Percentiles rank a stretch among this genome's conserved stretches.
phyloP scores from a whole-genome alignment of 2,329 filamentous ascomycete species.

The Fusarium chuoi region DNA sequence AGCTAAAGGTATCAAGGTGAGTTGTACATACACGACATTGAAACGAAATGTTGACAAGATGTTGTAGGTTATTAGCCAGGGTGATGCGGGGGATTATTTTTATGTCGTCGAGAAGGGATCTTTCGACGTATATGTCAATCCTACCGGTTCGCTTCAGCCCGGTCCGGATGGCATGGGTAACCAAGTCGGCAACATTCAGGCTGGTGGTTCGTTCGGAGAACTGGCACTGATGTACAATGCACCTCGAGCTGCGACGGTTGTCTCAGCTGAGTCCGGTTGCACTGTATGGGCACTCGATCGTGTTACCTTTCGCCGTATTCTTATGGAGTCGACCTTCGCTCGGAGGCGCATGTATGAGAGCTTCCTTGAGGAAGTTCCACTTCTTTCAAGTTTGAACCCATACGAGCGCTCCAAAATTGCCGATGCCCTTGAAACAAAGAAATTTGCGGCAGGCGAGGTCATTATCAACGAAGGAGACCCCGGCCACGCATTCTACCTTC shows the following conservation, averaged over 20 bases:
- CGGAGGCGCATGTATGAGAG: constrained; percentile 96
- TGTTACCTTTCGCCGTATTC: constrained; percentile 94
- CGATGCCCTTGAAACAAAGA: constrained; percentile 91
- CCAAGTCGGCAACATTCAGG: constrained; percentile 83
- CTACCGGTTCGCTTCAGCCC: constrained; percentile 78
- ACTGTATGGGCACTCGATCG: constrained; percentile 95
- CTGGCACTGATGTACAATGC: constrained; percentile 99
- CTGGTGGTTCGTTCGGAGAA: constrained; percentile 95
- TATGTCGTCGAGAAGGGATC: constrained; percentile 93
- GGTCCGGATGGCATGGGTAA: constrained; percentile 84
- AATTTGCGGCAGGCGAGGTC: constrained; percentile 79
- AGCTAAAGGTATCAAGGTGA: constrained; percentile 81
- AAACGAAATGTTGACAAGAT: constrained; percentile 39
- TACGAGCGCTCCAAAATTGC: constrained; percentile 98
- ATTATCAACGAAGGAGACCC: constrained; percentile 94
- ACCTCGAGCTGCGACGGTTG: constrained; percentile 91
- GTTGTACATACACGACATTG: not conserved
- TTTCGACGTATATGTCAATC: constrained; percentile 92
- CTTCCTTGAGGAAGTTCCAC: constrained; percentile 92
- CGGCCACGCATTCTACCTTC: constrained; percentile 89
- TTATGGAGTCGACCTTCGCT: constrained; percentile 98
- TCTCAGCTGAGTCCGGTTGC: constrained; percentile 80
- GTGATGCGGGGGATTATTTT: constrained; percentile 96
- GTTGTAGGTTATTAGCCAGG: constrained; percentile 87
- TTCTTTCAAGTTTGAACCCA: constrained; percentile 82